These are phyloP conservation scores for Chytriomyces confervae DNA, from an alignment of 192 early-diverging fungal species.

Conservation along the genomic window DNA sequence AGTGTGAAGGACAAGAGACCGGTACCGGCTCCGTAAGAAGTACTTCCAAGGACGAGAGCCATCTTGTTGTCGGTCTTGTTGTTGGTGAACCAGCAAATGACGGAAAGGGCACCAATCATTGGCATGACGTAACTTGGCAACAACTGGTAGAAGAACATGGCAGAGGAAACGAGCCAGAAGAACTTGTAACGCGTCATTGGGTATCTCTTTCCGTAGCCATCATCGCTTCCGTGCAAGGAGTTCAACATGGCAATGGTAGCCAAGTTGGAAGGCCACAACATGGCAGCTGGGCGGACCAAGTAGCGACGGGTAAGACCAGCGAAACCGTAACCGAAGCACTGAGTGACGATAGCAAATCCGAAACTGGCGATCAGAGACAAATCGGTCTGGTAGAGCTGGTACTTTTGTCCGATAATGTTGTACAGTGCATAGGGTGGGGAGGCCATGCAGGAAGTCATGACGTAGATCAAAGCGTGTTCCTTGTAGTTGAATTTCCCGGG, in stretches of 20 bases:
- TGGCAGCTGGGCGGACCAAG: slow-evolving; percentile 79
- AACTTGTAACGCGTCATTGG: slow-evolving; percentile 23
- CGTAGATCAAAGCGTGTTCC: slow-evolving; percentile 53
- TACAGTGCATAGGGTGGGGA: not conserved
- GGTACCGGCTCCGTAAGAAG: not conserved
- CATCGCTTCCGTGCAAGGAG: slow-evolving; percentile 64
- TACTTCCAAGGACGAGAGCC: not conserved
- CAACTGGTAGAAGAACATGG: slow-evolving; percentile 56
- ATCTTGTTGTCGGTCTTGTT: not conserved
- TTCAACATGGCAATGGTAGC: slow-evolving; percentile 77
- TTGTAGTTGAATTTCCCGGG: slow-evolving; percentile 61
- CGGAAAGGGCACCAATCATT: slow-evolving; percentile 61
- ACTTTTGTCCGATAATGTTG: slow-evolving; percentile 12
- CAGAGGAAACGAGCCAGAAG: slow-evolving; percentile 6
- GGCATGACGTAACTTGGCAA: slow-evolving; percentile 74
- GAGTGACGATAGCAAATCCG: slow-evolving; percentile 57
- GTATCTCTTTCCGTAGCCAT: slow-evolving; percentile 3
- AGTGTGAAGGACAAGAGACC: not conserved
- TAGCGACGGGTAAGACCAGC: slow-evolving; percentile 62
- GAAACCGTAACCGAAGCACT: slow-evolving; percentile 58
- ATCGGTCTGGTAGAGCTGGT: slow-evolving; percentile 2
- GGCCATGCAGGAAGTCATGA: not conserved
- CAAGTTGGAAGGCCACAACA: slow-evolving; percentile 79
- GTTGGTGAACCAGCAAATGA: slow-evolving; percentile 1
- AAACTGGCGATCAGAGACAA: slow-evolving; percentile 2